phyloP scores from a whole-genome alignment of 2,329 filamentous ascomycete genomes.

The Nemania sp. region DNA sequence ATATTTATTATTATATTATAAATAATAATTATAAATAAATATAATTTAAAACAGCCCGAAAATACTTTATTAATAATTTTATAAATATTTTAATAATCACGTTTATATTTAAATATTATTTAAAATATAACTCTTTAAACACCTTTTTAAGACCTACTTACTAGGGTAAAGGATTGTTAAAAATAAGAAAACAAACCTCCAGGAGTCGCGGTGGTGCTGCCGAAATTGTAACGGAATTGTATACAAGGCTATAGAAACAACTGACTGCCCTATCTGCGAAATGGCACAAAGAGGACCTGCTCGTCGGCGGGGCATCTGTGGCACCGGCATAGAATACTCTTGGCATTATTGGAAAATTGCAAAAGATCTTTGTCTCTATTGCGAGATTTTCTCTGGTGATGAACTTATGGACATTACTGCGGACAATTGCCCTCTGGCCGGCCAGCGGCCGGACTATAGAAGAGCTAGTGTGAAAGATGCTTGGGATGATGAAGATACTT shows the following conservation, averaged over 20 bases:
- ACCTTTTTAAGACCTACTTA: too few species aligned
- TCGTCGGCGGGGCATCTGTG: conserved; percentile 26
- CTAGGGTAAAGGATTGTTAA: too few species aligned
- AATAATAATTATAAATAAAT: too few species aligned
- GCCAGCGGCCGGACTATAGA: conserved; percentile 16
- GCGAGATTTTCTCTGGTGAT: conserved; percentile 24
- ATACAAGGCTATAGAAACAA: conserved; percentile 12
- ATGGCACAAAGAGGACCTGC: conserved; percentile 17
- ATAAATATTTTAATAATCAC: too few species aligned
- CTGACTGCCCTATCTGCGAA: conserved; percentile 29
- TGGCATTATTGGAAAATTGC: conserved; percentile 18
- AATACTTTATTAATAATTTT: too few species aligned
- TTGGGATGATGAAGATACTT: background rate
- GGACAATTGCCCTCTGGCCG: conserved; percentile 18
- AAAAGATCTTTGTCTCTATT: conserved; percentile 29
- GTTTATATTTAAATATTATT: too few species aligned
- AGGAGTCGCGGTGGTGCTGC: too few species aligned
- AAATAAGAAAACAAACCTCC: too few species aligned
- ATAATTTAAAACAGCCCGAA: too few species aligned
- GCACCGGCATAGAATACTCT: conserved; percentile 26
- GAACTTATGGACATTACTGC: conserved; percentile 20
- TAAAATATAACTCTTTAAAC: too few species aligned
- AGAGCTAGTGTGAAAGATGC: conserved; percentile 17
- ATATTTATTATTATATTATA: too few species aligned
- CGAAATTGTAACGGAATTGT: conserved; percentile 28